phyloP scores from a whole-genome alignment of 2,329 filamentous ascomycete genomes.

The Ceratocystis diversiconidia region DNA sequence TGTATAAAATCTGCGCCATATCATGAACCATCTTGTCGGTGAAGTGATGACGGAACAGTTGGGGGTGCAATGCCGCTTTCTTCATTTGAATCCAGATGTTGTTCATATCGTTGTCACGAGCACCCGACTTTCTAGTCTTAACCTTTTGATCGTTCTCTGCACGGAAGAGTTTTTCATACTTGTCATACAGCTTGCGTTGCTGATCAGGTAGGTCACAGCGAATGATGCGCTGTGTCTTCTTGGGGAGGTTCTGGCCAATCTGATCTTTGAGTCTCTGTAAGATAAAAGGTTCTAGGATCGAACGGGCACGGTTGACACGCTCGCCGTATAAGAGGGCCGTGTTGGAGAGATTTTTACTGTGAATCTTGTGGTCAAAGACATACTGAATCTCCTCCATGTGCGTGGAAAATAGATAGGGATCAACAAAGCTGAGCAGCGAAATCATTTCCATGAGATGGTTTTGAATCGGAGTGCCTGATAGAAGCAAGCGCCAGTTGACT shows the following conservation, averaged over 20 bases:
- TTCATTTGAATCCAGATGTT: constrained; percentile 82
- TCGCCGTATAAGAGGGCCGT: constrained; percentile 75
- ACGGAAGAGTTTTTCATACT: constrained; percentile 49
- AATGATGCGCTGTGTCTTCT: constrained; percentile 63
- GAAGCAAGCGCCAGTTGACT: constrained; percentile 69
- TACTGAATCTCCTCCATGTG: constrained; percentile 60
- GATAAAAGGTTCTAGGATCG: constrained; percentile 91
- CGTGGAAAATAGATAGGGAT: constrained; percentile 67
- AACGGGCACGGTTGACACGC: constrained; percentile 71
- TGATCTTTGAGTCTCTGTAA: constrained; percentile 86
- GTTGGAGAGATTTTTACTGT: constrained; percentile 63
- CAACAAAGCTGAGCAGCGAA: constrained; percentile 83
- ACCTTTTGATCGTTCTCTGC: constrained; percentile 28
- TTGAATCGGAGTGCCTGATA: constrained; percentile 76
- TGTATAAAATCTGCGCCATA: constrained; percentile 65
- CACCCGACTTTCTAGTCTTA: constrained; percentile 31
- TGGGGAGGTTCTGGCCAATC: constrained; percentile 69
- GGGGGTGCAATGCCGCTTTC: constrained; percentile 80
- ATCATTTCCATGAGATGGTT: constrained; percentile 91
- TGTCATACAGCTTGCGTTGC: constrained; percentile 61
- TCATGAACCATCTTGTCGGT: constrained; percentile 57
- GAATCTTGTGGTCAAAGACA: constrained; percentile 86
- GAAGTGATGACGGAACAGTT: constrained; percentile 74
- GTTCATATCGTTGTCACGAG: constrained; percentile 40
- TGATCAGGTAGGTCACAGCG: constrained; percentile 63